These are phyloP conservation scores for Ambrosiella beaveri DNA, from an alignment of 2,329 filamentous ascomycete genomes.

Conservation along the genomic window DNA sequence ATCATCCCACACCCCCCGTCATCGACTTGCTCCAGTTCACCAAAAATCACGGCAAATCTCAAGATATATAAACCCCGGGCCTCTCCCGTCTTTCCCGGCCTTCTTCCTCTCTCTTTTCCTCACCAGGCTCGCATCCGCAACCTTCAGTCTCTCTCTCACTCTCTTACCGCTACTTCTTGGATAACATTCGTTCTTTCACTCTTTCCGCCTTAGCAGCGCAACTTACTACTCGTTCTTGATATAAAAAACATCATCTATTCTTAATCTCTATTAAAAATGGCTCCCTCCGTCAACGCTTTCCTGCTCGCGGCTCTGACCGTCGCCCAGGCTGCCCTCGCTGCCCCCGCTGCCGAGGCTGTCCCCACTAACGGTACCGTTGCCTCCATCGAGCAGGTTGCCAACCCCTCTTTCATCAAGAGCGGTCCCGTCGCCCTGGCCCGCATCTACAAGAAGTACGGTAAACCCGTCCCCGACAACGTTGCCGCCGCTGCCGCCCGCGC, in stretches of 20 bases:
- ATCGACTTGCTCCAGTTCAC: no score
- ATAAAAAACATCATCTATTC: not conserved
- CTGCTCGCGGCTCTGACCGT: conserved; percentile 8
- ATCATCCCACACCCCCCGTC: no score
- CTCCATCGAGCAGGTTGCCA: conserved; percentile 7
- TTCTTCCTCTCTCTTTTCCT: not conserved
- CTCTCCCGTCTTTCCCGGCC: not conserved
- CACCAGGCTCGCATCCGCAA: conserved; percentile 10
- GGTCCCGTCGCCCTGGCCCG: conserved; percentile 21
- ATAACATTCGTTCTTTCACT: not conserved
- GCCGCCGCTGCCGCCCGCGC: conserved; percentile 14
- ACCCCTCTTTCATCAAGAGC: conserved; percentile 15
- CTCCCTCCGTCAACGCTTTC: conserved; percentile 8
- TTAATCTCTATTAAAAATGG: conserved; percentile 2
- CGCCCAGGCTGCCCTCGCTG: conserved; percentile 4
- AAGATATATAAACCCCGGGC: conserved; percentile 1
- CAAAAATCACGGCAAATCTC: not conserved
- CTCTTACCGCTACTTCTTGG: not conserved
- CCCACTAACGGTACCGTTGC: conserved; percentile 3
- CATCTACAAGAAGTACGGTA: conserved; percentile 21
- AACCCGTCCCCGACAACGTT: conserved; percentile 3
- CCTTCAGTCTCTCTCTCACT: conserved; percentile 1
- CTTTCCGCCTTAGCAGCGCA: not conserved
- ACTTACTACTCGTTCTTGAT: not conserved
- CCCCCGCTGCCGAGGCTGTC: not conserved